Base-by-base conservation (phyloP, 2,329 filamentous ascomycete species). In the Lecanicillium sp. region DNA sequence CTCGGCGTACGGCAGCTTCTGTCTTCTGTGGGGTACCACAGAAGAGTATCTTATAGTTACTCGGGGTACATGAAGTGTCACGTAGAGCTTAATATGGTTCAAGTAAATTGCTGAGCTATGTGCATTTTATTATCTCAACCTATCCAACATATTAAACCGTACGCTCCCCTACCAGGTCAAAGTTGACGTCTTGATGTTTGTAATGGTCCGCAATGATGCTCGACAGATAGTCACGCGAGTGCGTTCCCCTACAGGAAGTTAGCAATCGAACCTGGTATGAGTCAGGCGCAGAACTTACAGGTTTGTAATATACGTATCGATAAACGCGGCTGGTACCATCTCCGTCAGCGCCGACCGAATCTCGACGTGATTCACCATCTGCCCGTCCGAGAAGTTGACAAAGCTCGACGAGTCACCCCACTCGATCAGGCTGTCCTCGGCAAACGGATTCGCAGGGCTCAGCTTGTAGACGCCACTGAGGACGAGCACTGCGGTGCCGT, bases 391-490 rank as follows among this genome's bases (percentile, higher is more conserved):
- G 61, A 88, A 95, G 32, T 75, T 77, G 36, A 93, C 79, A 49
- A 89, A 84, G 55, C 79, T 84, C 46, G 84, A 83, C 1, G 90
- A 81, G 62, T 90, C 83, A 14, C 89, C 91, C 69, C 89, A 89
- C 67, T 96, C 91, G 50, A 95, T 86, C 52, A 95, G 71, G 4
- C 83, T 81, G 54, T 89, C 85, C 45, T 86, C 83, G 58, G 93
- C 83, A 58, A 90, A 90, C 1, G 90, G 86, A 59, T 90, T 91
- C 51, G 94, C 83, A 0, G 93, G 90, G 56, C 88, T 94, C 48
- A 98, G 79, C 68, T 95, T 95, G 73, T 96, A 97, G 17, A 97
- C 84, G 26, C 90, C 91, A 44, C 86, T 87, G 36, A 98, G 79
- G 3, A 94, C 88, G 20, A 97, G 83, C 15, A 98, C 90, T 0